phyloP scores from a whole-genome alignment of 176 grass and related monocot genomes.

The Echinochloa phyllopogon region DNA sequence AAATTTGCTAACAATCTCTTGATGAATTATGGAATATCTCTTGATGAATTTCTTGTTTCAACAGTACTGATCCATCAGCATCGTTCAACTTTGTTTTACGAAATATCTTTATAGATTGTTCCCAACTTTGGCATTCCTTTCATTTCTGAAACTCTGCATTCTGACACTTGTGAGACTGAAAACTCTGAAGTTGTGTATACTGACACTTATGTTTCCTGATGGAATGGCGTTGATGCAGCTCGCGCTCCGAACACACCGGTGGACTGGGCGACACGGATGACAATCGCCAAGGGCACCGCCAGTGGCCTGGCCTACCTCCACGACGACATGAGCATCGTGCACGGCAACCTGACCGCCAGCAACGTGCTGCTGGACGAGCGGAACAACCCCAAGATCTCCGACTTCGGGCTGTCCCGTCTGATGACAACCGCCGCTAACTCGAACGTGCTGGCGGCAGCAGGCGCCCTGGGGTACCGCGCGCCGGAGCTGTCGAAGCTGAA shows the following conservation, averaged over 20 bases:
- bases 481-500: constrained; percentile 89
- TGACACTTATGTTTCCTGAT: not conserved
- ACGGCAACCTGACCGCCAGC: constrained; percentile 79
- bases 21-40: not conserved
- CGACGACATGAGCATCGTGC: constrained; percentile 59
- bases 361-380: constrained; percentile 76
- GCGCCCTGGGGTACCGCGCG: constrained; percentile 71
- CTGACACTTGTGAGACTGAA: not conserved
- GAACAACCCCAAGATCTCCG: constrained; percentile 58
- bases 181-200: constrained; percentile 12
- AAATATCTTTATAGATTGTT: not conserved
- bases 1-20: not conserved
- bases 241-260: constrained; percentile 39
- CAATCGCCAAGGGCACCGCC: constrained; percentile 67
- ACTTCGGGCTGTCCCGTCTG: constrained; percentile 78
- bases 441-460: constrained; percentile 61
- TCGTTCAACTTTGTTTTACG: not conserved
- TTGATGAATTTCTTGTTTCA: not conserved
- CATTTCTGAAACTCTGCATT: not conserved
- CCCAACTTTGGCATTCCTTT: not conserved
- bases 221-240: not conserved
- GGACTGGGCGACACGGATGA: constrained; percentile 68
- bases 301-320: constrained; percentile 71
- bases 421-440: constrained; percentile 79
- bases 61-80: too few relatives aligned